Evolutionary conservation across 345 rosid genomes (phyloP).

Genomic region (Eucalyptus marginata): DNA sequence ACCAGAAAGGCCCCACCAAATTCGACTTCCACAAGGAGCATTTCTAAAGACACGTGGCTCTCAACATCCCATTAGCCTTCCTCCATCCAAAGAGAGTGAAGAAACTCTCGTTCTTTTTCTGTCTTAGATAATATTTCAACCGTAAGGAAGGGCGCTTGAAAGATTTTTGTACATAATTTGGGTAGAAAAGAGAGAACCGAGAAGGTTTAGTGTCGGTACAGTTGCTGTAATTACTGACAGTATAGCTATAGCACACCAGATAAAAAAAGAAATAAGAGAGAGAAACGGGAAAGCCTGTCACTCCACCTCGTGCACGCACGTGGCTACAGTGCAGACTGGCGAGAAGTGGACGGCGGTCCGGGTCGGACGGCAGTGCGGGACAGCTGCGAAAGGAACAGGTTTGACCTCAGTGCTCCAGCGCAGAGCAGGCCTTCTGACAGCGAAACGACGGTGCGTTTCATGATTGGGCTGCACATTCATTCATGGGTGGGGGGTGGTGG

Average conservation of each 20-base stretch:
- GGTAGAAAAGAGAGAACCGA: not conserved
- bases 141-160: not conserved
- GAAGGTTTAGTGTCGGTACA: not conserved
- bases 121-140: not conserved
- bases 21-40: constrained; percentile 98
- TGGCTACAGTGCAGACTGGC: not conserved
- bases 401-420: not conserved
- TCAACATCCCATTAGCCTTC: not conserved
- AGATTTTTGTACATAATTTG: not conserved
- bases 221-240: not conserved
- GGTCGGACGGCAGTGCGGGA: not conserved
- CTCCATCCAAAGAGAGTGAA: not conserved
- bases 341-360: not conserved
- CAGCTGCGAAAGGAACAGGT: not conserved
- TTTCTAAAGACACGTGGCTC: constrained; percentile 22
- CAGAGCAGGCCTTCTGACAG: not conserved
- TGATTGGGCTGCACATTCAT: not conserved
- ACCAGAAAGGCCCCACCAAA: constrained; percentile 87
- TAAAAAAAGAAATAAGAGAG: not conserved
- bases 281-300: not conserved
- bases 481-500: not conserved
- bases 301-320: not conserved
- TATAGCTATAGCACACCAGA: not conserved
- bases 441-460: not conserved
- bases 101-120: not conserved